phyloP scores from a whole-genome alignment of 306 rosid genomes.

The Trifolium repens region DNA sequence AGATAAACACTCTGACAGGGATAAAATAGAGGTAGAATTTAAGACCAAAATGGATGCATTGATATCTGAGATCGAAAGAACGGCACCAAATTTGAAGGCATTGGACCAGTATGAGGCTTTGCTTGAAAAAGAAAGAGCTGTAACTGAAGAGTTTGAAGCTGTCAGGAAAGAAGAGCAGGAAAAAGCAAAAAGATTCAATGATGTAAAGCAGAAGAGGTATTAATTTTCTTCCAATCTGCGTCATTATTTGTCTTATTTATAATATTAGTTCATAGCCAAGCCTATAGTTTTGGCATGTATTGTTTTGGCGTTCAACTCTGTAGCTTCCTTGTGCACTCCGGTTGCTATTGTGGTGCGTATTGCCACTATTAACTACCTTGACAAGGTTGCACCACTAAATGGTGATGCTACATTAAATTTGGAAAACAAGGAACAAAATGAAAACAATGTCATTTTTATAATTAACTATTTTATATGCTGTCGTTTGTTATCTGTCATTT shows the following conservation, averaged over 20 bases:
- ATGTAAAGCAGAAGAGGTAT: conserved; percentile 84
- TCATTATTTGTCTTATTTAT: conserved; percentile 20
- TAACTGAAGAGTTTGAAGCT: conserved; percentile 84
- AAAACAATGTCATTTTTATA: conserved; percentile 3
- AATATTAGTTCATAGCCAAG: conserved; percentile 5
- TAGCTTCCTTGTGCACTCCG: neutral
- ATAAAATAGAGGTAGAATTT: conserved; percentile 77
- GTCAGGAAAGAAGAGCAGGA: conserved; percentile 91
- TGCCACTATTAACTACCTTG: neutral
- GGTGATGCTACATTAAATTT: neutral
- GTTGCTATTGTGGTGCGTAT: neutral
- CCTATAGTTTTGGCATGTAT: conserved; percentile 19
- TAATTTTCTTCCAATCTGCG: conserved; percentile 24
- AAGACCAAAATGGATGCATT: conserved; percentile 78
- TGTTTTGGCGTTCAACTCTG: neutral
- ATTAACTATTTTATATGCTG: neutral
- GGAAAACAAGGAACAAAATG: conserved; percentile 1
- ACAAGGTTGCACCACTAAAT: neutral
- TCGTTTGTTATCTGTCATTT: conserved; percentile 26
- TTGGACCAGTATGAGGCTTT: conserved; percentile 94
- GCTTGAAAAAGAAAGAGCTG: conserved; percentile 81
- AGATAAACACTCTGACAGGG: conserved; percentile 71
- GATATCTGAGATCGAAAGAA: conserved; percentile 84
- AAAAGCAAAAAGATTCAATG: conserved; percentile 70
- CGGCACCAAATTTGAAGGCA: conserved; percentile 98